A percentile compares a stretch with the other conserved stretches of the same genome.
These are phyloP conservation scores for Tetraselmis chui DNA, from an alignment of 139 green algal species.

Conservation along the genomic window DNA sequence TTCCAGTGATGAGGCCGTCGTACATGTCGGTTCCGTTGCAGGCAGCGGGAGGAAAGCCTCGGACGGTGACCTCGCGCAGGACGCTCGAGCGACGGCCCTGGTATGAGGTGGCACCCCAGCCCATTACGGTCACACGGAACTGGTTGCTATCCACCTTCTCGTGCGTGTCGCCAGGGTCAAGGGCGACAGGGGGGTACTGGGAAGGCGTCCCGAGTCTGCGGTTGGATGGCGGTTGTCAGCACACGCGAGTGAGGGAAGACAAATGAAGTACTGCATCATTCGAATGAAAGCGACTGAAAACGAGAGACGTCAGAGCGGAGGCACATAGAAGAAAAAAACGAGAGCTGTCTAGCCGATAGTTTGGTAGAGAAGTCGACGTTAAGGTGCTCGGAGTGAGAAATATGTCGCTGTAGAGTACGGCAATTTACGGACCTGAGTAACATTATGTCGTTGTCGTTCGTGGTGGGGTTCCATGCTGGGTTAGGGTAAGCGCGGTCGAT, in stretches of 20 bases:
- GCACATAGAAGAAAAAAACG: too few relatives aligned
- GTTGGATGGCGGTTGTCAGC: too few relatives aligned
- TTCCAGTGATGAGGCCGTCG: not conserved
- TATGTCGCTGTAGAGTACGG: too few relatives aligned
- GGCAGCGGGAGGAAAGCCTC: not conserved
- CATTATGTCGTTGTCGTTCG: not conserved
- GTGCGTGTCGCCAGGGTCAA: not conserved
- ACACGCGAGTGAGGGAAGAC: too few relatives aligned
- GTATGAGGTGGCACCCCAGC: not conserved
- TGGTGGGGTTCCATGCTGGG: not conserved
- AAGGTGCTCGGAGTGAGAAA: too few relatives aligned
- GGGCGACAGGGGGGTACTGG: not conserved
- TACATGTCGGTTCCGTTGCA: not conserved
- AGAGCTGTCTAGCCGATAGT: too few relatives aligned
- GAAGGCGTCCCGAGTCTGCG: not conserved
- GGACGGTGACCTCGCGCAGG: not conserved
- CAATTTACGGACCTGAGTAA: not conserved
- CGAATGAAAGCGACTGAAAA: too few relatives aligned
- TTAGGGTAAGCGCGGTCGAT: not conserved
- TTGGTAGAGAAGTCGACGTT: too few relatives aligned
- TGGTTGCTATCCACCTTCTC: not conserved
- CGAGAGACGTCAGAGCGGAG: too few relatives aligned
- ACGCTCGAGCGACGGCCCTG: not conserved
- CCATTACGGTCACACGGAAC: not conserved
- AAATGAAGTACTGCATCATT: too few relatives aligned